Base-by-base conservation (phyloP, 129 eudicot species). In the Flaveria brownii region DNA sequence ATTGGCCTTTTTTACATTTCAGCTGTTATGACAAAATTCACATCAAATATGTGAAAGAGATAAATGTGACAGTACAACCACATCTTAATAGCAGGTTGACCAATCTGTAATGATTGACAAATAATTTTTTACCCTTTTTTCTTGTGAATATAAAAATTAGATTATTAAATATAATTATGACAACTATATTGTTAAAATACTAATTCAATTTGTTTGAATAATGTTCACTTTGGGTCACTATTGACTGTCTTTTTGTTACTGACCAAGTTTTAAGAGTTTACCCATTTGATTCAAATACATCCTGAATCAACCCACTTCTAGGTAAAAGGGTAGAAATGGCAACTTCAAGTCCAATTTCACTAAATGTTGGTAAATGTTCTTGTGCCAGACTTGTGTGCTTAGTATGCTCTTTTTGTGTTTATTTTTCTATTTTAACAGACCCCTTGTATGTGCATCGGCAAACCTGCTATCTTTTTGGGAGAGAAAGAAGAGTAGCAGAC, bases 381-480 rank as follows among this genome's bases (percentile, higher is more conserved):
- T 71, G 23, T 9, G 22, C 68, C 56, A 62, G 33, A 81, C 12
- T 69, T 61, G 25, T 42, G 55, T 52, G 71, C 45, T 76, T 85
- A 69, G 59, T 25, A 20, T 15, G 1, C n/a, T 9, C n/a, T 71
- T 51, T 62, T 50, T 46, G 54, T 42, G 5, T 3, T n/a, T 8
- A 23, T 15, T 70, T 71, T 71, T 3, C 22, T n/a, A 2, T 23
- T 15, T 70, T 71, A 81, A 84, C 87, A 94, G 98, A 94, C 30
- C 98, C 98, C 17, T 89, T 94, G 64, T 94, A 94, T 77, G 91
- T 94, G 72, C 98, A 94, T 87, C 96, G 97, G 39, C 97, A 93
- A 80, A 91, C 88, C 45, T 91, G 89, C 77, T 94, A 94, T 84
- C 97, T 94, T 33, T 94, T 94, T 74, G 98, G 98, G 77, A 88